Evolutionary conservation across 805 yeast genomes (phyloP).

Genomic region (Sporopachydermia quercuum): DNA sequence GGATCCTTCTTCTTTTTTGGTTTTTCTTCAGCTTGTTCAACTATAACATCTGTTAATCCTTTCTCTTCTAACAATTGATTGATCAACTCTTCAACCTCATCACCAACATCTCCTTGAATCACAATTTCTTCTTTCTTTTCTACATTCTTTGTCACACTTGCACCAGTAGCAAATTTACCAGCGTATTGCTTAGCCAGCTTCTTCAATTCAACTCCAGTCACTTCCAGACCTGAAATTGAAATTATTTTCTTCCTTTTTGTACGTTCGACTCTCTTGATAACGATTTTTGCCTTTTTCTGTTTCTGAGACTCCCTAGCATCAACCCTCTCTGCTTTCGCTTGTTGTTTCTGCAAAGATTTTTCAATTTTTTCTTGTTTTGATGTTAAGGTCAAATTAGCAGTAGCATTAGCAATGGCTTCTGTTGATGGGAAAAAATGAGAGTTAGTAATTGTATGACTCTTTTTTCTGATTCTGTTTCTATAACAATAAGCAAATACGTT

Average conservation of each 20-base stretch:
- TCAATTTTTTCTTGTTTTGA: constrained; percentile 77
- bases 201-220: constrained; percentile 78
- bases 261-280: constrained; percentile 77
- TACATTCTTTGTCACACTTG: constrained; percentile 76
- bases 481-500: constrained; percentile 3
- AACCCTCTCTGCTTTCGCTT: constrained; percentile 60
- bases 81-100: constrained; percentile 72
- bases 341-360: constrained; percentile 71
- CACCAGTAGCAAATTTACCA: constrained; percentile 90
- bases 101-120: constrained; percentile 91
- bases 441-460: too few species aligned
- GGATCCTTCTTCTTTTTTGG: constrained; percentile 43
- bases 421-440: background rate
- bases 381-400: constrained; percentile 34
- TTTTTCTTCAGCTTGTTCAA: constrained; percentile 77
- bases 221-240: constrained; percentile 77
- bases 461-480: background rate
- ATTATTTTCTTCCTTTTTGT: constrained; percentile 80
- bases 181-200: constrained; percentile 87
- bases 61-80: constrained; percentile 59
- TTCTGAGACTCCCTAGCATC: constrained; percentile 41
- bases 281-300: constrained; percentile 65
- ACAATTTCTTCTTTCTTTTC: constrained; percentile 88
- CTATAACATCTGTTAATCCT: constrained; percentile 72
- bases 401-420: constrained; percentile 33